phyloP scores from a whole-genome alignment of 768 basidiomycete genomes.

The Strobilomyces echinocephalus region DNA sequence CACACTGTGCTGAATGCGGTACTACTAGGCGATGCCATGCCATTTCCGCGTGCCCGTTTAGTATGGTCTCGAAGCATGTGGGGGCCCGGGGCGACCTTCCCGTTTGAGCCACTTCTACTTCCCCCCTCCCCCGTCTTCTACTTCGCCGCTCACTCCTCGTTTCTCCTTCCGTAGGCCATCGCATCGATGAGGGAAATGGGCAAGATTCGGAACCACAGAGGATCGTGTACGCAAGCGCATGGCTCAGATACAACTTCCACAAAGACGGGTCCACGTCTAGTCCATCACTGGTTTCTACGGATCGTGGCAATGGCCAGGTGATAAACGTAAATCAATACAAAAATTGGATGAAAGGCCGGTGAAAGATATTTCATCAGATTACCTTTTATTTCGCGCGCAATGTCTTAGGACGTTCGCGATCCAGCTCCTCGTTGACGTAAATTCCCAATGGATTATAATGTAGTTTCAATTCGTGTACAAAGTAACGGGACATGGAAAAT shows the following conservation, averaged over 20 bases:
- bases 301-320: no score
- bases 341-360: no score
- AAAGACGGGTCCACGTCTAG: conserved; percentile 67
- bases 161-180: conserved; percentile 38
- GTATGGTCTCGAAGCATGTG: not conserved
- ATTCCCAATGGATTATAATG: no score
- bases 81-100: not conserved
- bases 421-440: no score
- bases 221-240: conserved; percentile 66
- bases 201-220: conserved; percentile 57
- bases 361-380: no score
- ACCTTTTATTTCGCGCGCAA: no score
- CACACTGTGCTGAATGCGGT: conserved; percentile 57
- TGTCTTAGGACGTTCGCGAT: no score
- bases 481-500: no score
- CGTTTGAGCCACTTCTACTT: not conserved
- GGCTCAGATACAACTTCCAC: conserved; percentile 76
- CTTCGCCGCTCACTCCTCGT: not conserved
- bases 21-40: conserved; percentile 36
- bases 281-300: not conserved
- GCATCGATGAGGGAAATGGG: conserved; percentile 48
- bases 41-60: not conserved
- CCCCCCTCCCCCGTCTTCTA: no score
- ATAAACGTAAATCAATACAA: no score
- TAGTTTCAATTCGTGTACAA: no score